Evolutionary conservation across 352 stramenopile species (phyloP).

Genomic region (Phytophthora vignae): DNA sequence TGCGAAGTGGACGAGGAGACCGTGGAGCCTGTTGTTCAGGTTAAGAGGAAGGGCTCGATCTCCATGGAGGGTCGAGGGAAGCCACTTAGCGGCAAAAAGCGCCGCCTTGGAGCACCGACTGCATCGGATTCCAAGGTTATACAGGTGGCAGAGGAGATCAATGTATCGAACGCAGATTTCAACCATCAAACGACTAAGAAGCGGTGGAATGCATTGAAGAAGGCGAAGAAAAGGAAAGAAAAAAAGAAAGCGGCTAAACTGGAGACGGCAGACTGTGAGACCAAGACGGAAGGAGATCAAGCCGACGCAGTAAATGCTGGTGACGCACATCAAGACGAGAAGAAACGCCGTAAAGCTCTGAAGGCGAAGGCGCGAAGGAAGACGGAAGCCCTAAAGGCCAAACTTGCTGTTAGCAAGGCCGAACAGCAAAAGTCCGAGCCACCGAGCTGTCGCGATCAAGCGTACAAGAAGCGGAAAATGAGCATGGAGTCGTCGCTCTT

Average conservation of each 20-base stretch:
- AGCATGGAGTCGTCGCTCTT: conserved; percentile 71
- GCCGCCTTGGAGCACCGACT: conserved; percentile 11
- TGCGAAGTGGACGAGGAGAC: conserved; percentile 37
- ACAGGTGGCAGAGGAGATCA: not conserved
- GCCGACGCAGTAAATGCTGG: not conserved
- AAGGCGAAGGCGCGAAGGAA: conserved; percentile 24
- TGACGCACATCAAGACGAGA: not conserved
- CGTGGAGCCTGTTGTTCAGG: conserved; percentile 25
- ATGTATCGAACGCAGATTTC: not conserved
- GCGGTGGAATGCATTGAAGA: conserved; percentile 5
- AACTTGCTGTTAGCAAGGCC: not conserved
- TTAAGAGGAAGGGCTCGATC: conserved; percentile 39
- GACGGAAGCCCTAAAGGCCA: conserved; percentile 15
- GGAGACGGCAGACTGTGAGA: conserved; percentile 22
- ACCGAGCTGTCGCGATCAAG: conserved; percentile 16
- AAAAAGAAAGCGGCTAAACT: not conserved
- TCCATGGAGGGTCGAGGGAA: conserved; percentile 17
- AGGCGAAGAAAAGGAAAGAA: conserved; percentile 19
- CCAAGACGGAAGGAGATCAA: not conserved
- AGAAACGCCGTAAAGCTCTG: conserved; percentile 6
- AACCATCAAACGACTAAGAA: not conserved
- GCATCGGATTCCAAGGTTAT: conserved; percentile 20
- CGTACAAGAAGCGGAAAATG: conserved; percentile 61
- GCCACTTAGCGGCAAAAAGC: conserved; percentile 17
- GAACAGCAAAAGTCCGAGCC: conserved; percentile 2